These are phyloP conservation scores for Trametes versicolor DNA, from an alignment of 1,284 basidiomycete genomes.

Conservation along the genomic window DNA sequence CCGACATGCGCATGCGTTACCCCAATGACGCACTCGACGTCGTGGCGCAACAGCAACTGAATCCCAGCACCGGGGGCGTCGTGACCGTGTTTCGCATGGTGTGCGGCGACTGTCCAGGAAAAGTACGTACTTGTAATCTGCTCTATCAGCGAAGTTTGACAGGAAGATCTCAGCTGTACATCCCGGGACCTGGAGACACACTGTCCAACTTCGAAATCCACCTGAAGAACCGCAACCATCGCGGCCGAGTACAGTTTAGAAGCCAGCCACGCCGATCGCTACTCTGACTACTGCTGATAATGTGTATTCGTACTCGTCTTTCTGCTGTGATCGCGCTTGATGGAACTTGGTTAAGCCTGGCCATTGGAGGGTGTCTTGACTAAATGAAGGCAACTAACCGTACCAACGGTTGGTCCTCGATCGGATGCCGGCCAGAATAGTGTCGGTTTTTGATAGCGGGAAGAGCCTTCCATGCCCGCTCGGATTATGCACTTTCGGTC, in stretches of 20 bases:
- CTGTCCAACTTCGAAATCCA: conserved; percentile 15
- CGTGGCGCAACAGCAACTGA: background rate
- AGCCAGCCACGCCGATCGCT: conserved; percentile 7
- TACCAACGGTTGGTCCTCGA: no score
- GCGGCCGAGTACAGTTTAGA: conserved; percentile 2
- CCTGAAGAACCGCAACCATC: conserved; percentile 5
- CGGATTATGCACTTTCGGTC: no score
- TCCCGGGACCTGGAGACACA: conserved; percentile 13
- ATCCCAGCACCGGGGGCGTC: conserved; percentile 16
- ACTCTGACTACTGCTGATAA: background rate
- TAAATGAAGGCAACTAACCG: no score
- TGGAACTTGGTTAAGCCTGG: background rate
- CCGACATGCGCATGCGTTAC: conserved; percentile 11
- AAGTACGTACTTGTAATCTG: background rate
- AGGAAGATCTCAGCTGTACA: background rate
- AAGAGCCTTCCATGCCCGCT: no score
- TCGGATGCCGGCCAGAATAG: no score
- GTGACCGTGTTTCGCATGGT: conserved; percentile 17
- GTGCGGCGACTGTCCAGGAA: conserved; percentile 18
- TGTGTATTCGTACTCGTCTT: background rate
- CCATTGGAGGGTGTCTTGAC: no score
- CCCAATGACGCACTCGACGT: conserved; percentile 15
- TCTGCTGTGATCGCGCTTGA: background rate
- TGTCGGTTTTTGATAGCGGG: no score
- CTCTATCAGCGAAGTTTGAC: background rate